Conservation (phyloP, 805 yeast genomes). For the Candida awuae region DNA sequence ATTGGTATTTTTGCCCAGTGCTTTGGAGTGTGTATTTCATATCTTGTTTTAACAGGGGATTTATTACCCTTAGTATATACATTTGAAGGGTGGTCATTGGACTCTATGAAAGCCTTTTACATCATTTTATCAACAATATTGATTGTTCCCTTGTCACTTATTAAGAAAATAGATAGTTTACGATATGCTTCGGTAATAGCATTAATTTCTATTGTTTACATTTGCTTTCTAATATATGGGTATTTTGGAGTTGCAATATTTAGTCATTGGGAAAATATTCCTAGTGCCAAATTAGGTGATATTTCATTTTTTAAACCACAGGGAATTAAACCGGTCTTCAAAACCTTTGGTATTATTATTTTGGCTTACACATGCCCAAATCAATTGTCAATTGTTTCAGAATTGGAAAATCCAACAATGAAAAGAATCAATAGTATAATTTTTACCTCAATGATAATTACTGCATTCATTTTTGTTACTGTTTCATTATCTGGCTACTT, state of each 20-base stretch:
- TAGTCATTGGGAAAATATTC: constrained; percentile 33
- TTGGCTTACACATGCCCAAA: constrained; percentile 82
- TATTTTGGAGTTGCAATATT: constrained; percentile 33
- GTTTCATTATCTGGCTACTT: constrained; percentile 67
- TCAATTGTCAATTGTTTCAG: constrained; percentile 69
- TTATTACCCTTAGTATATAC: constrained; percentile 51
- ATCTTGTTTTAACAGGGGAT: constrained; percentile 70
- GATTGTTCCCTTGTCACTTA: constrained; percentile 55
- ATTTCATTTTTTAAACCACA: constrained; percentile 36
- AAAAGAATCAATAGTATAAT: constrained; percentile 40
- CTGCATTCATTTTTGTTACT: constrained; percentile 48
- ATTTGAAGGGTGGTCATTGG: constrained; percentile 29
- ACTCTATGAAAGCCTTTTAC: constrained; percentile 39
- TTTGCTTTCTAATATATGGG: constrained; percentile 46
- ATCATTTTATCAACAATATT: constrained; percentile 44
- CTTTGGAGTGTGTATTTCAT: constrained; percentile 68
- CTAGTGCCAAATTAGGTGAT: constrained; percentile 35
- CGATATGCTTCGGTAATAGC: constrained; percentile 68
- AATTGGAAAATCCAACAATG: constrained; percentile 47
- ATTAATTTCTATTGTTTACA: constrained; percentile 54
- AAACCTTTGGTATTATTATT: constrained; percentile 66
- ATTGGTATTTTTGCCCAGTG: constrained; percentile 69
- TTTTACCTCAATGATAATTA: constrained; percentile 40
- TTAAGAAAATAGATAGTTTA: constrained; percentile 58
- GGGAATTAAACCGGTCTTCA: constrained; percentile 37